phyloP scores from a whole-genome alignment of 352 stramenopile genomes.

The Elongisporangium anandrum region DNA sequence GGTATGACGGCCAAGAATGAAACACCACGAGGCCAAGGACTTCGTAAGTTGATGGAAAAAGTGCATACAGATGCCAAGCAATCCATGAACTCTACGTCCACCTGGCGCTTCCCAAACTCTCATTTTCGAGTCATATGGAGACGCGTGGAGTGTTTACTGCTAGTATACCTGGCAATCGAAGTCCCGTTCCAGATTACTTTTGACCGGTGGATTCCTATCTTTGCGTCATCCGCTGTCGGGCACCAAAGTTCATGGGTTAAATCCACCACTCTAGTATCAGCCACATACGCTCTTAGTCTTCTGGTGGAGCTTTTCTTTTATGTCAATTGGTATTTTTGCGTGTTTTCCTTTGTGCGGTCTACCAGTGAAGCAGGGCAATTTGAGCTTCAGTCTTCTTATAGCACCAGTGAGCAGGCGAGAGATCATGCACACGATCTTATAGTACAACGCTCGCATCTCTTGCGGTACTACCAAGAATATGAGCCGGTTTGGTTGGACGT shows the following conservation, averaged over 20 bases:
- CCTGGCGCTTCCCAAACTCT: slow-evolving; percentile 13
- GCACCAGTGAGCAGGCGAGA: background rate
- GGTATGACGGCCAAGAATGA: background rate
- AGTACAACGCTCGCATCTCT: background rate
- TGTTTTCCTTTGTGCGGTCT: slow-evolving; percentile 8
- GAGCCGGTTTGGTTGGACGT: slow-evolving; percentile 1
- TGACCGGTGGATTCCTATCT: slow-evolving; percentile 6
- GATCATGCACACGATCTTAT: background rate
- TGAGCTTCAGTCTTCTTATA: background rate
- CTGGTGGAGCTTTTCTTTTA: slow-evolving; percentile 18
- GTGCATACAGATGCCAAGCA: slow-evolving; percentile 8
- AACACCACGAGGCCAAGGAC: background rate
- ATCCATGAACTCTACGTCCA: background rate
- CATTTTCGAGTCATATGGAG: slow-evolving; percentile 10
- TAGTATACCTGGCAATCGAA: slow-evolving; percentile 12
- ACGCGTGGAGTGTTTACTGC: slow-evolving; percentile 8
- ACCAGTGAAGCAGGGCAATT: slow-evolving; percentile 1
- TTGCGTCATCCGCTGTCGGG: background rate
- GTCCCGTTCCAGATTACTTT: slow-evolving; percentile 17
- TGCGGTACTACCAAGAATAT: background rate
- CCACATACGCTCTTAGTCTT: slow-evolving; percentile 4
- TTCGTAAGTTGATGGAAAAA: slow-evolving; percentile 12
- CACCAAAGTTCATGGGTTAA: background rate
- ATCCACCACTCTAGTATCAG: background rate
- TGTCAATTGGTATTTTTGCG: slow-evolving; percentile 14